phyloP scores from a whole-genome alignment of 1,284 basidiomycete genomes.

The Irpex sp. region DNA sequence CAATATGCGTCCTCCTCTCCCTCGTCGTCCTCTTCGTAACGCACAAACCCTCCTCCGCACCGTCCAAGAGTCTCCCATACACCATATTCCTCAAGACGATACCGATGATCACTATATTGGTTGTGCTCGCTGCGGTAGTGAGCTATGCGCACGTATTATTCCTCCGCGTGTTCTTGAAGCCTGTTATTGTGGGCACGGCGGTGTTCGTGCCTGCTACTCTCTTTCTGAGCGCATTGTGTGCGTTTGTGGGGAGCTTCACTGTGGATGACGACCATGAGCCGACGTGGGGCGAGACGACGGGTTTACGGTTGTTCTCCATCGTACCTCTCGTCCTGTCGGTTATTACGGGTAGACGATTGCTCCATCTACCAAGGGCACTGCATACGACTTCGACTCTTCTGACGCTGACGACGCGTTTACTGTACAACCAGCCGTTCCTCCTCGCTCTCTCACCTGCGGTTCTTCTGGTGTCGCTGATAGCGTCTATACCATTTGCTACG shows the following conservation, averaged over 20 bases:
- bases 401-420: constrained; percentile 74
- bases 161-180: constrained; percentile 74
- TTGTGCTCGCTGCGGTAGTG: constrained; percentile 65
- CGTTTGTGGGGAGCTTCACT: constrained; percentile 88
- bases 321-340: constrained; percentile 70
- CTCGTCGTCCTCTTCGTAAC: constrained; percentile 61
- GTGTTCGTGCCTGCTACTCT: constrained; percentile 80
- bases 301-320: constrained; percentile 79
- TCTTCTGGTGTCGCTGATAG: constrained; percentile 67
- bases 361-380: constrained; percentile 63
- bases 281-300: constrained; percentile 80
- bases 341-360: constrained; percentile 70
- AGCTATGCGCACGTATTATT: constrained; percentile 79
- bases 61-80: constrained; percentile 53
- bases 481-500: constrained; percentile 83
- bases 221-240: constrained; percentile 81
- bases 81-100: constrained; percentile 79
- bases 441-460: constrained; percentile 79
- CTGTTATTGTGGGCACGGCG: constrained; percentile 78
- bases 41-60: constrained; percentile 33
- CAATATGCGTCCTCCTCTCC: constrained; percentile 57
- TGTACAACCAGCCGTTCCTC: constrained; percentile 79
- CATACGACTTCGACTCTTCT: constrained; percentile 78
- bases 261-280: constrained; percentile 67
- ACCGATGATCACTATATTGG: constrained; percentile 79